These are phyloP conservation scores for Amanita pseudoporphyria DNA, from an alignment of 768 basidiomycete genomes.

Conservation along the genomic window DNA sequence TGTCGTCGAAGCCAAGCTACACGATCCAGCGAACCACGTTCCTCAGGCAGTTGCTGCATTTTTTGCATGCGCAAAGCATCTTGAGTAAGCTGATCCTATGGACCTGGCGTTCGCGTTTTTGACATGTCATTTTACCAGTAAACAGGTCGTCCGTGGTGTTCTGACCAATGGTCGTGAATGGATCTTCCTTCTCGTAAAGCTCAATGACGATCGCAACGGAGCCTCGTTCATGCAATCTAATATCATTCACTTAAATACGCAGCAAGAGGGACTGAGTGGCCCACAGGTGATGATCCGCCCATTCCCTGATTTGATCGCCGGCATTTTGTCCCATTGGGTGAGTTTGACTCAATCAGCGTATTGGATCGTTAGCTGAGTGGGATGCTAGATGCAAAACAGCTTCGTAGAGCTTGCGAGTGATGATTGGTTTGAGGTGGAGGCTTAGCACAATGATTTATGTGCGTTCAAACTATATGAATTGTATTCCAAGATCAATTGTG, in stretches of 20 bases:
- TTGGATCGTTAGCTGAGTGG: conserved; percentile 1
- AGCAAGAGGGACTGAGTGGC: conserved; percentile 4
- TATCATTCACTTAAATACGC: conserved; percentile 4
- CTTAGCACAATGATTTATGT: conserved; percentile 2
- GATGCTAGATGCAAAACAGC: conserved; percentile 13
- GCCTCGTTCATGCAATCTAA: conserved; percentile 12
- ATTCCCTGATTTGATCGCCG: conserved; percentile 15
- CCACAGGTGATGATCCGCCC: conserved; percentile 5
- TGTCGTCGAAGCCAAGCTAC: conserved; percentile 9
- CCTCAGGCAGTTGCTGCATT: conserved; percentile 13
- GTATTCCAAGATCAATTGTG: conserved; percentile 2
- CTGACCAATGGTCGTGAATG: conserved; percentile 20
- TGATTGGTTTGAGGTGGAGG: conserved; percentile 14
- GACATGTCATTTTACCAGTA: conserved; percentile 11
- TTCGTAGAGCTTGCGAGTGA: conserved; percentile 12
- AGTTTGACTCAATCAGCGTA: conserved; percentile 4
- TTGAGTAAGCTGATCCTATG: conserved; percentile 11
- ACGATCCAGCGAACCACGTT: conserved; percentile 9
- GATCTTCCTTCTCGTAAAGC: conserved; percentile 11
- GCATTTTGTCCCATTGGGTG: conserved; percentile 17
- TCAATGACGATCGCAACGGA: conserved; percentile 13
- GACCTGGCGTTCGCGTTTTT: conserved; percentile 6
- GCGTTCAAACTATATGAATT: conserved; percentile 4
- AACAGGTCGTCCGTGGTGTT: conserved; percentile 16
- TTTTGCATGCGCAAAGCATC: conserved; percentile 14